phyloP scores from a whole-genome alignment of 306 rosid species.

The Fragaria nilgerrensis region DNA sequence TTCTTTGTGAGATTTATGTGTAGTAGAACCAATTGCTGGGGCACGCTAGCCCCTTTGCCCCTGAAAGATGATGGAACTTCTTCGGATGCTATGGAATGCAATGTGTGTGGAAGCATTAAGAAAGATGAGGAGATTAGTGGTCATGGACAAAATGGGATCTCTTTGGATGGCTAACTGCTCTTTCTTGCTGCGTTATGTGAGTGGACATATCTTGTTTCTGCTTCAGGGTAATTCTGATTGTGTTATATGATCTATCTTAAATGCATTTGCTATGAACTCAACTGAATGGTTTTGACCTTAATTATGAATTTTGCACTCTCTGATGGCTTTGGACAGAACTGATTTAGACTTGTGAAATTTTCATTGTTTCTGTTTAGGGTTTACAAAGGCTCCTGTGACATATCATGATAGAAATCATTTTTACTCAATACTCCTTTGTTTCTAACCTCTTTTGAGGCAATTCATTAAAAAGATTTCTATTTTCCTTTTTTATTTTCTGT shows the following conservation, averaged over 20 bases:
- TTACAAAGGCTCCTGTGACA: not conserved
- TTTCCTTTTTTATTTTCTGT: not conserved
- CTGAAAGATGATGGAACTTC: conserved; percentile 36
- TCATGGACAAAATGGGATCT: conserved; percentile 32
- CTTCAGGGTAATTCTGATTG: not conserved
- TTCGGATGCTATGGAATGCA: conserved; percentile 61
- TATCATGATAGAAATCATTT: not conserved
- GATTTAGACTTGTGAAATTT: not conserved
- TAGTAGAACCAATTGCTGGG: conserved; percentile 57
- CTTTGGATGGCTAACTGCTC: conserved; percentile 44
- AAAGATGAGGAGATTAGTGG: conserved; percentile 28
- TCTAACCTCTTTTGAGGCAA: not conserved
- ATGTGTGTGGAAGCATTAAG: conserved; percentile 63
- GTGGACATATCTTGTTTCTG: conserved; percentile 13
- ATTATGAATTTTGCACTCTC: not conserved
- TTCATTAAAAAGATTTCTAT: not conserved
- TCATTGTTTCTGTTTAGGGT: not conserved
- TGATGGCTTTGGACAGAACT: not conserved
- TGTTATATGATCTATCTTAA: not conserved
- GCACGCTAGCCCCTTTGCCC: conserved; percentile 73
- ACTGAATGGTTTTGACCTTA: not conserved
- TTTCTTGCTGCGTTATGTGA: conserved; percentile 21
- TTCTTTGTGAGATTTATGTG: conserved; percentile 77
- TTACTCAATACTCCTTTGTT: not conserved
- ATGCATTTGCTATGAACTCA: not conserved